phyloP scores from a whole-genome alignment of 805 yeast species.

The Suhomyces xylopsoci region DNA sequence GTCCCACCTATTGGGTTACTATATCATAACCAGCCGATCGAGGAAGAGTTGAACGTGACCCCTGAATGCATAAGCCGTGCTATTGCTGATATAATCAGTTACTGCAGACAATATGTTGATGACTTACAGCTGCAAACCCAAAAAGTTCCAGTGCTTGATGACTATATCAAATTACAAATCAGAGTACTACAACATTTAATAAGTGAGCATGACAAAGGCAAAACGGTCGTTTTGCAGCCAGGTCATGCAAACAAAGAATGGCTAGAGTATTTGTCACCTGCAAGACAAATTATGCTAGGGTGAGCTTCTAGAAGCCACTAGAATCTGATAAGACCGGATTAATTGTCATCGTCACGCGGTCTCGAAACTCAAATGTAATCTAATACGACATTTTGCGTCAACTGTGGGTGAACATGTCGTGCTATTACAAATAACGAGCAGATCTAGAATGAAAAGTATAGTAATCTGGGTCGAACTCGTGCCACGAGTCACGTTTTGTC shows the following conservation, averaged over 20 bases:
- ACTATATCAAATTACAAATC: background rate
- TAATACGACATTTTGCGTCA: background rate
- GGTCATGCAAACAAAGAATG: conserved; percentile 13
- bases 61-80: background rate
- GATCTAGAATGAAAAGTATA: background rate
- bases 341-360: background rate
- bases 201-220: conserved; percentile 5
- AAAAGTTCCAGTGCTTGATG: background rate
- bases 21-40: conserved; percentile 4
- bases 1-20: conserved; percentile 21
- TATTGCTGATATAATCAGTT: background rate
- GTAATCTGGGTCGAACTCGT: background rate
- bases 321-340: background rate
- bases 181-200: conserved; percentile 7
- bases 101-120: conserved; percentile 1
- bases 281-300: background rate
- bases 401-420: background rate
- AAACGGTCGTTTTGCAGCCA: conserved; percentile 10
- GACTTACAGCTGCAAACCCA: background rate
- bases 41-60: background rate
- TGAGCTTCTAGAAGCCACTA: background rate
- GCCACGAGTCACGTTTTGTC: background rate
- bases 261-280: conserved; percentile 7
- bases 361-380: background rate
- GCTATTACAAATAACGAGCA: background rate